Conservation (phyloP, 176 grass and related monocot species). For the Triticum timopheevii region DNA sequence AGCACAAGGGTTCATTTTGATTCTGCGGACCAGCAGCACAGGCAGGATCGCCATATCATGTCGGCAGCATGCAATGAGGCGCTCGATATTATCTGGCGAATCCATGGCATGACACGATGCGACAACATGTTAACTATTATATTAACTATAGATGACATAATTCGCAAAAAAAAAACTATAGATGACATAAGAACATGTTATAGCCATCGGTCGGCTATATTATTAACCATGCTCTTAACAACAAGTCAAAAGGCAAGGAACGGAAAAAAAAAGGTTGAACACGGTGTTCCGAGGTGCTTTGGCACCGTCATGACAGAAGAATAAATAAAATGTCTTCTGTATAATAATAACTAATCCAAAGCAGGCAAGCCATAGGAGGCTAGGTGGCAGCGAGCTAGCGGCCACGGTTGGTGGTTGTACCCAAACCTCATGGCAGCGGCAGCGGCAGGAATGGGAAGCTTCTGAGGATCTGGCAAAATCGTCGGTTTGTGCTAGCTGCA, state of each 20-base stretch:
- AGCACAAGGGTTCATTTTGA: background rate
- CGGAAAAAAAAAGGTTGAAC: background rate
- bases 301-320: background rate
- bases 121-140: background rate
- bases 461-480: background rate
- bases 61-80: no score
- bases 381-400: background rate
- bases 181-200: no score
- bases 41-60: no score
- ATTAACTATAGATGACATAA: no score
- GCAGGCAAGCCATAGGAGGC: background rate
- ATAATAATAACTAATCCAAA: background rate
- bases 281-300: background rate
- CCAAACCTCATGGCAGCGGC: background rate
- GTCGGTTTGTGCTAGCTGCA: background rate
- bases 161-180: no score
- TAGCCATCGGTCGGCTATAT: no score
- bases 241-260: no score
- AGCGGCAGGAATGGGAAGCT: background rate
- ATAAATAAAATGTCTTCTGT: background rate
- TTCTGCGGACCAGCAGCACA: no score
- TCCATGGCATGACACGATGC: background rate
- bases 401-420: conserved; percentile 9
- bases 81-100: background rate
- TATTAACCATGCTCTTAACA: no score